Percentiles rank a stretch among this genome's conserved stretches.
These are phyloP conservation scores for Colletotrichum camelliae DNA, from an alignment of 2,329 filamentous ascomycete genomes.

Conservation along the genomic window DNA sequence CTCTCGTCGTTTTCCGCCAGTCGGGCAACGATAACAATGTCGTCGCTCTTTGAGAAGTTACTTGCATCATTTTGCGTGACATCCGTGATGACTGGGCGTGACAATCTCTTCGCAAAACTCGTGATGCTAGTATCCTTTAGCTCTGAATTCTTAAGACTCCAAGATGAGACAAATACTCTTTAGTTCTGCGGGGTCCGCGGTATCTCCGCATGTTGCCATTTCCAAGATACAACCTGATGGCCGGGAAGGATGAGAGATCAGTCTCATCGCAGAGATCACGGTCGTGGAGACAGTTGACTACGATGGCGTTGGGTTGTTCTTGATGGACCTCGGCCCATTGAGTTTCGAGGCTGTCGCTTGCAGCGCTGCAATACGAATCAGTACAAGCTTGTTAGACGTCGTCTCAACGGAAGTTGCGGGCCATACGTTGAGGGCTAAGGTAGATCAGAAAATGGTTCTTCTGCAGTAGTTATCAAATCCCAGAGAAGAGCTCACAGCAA, in stretches of 20 bases:
- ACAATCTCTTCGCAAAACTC: slow-evolving; percentile 33
- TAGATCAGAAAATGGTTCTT: neutral
- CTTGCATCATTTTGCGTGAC: slow-evolving; percentile 22
- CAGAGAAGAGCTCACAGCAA: neutral
- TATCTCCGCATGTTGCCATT: slow-evolving; percentile 41
- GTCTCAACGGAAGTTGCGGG: neutral
- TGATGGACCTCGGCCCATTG: slow-evolving; percentile 19
- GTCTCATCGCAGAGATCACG: slow-evolving; percentile 41
- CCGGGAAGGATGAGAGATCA: slow-evolving; percentile 49
- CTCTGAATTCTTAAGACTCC: too few species aligned
- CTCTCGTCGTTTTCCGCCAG: slow-evolving; percentile 32
- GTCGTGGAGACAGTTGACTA: slow-evolving; percentile 44
- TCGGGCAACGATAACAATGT: slow-evolving; percentile 45
- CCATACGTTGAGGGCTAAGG: neutral
- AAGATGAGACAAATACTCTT: slow-evolving; percentile 32
- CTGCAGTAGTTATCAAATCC: neutral
- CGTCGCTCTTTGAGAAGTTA: slow-evolving; percentile 41
- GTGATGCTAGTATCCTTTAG: slow-evolving; percentile 30
- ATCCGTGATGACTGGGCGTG: slow-evolving; percentile 28
- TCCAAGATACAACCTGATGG: slow-evolving; percentile 46
- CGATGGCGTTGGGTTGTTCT: neutral
- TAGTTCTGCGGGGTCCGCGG: slow-evolving; percentile 44
- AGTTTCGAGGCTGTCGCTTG: slow-evolving; percentile 18
- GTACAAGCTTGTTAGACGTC: neutral
- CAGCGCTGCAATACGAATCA: neutral